Evolutionary conservation across 768 basidiomycete genomes (phyloP), one percentile per base, ranked within the genome.

Genomic region (Calvatia gigantea): DNA sequence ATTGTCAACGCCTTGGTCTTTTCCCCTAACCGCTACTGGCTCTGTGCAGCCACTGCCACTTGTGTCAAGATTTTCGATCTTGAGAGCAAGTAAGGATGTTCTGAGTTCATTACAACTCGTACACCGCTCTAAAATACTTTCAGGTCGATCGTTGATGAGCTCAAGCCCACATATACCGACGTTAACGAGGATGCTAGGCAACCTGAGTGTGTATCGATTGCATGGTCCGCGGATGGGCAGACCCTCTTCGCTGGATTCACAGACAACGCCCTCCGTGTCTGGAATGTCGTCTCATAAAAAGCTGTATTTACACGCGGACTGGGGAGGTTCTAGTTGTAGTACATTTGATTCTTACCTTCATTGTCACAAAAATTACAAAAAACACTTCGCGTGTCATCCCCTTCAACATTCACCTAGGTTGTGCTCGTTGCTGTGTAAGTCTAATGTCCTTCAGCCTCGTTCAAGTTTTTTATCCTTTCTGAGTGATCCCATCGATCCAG

Each of bases 21-120:
- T 84, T 95, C 93, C 14, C 97, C 97, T 58, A 99, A 99, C 84
- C 89, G 96, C 57, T 99, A 99, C 89, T 99, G 97, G 97, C 80
- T 99, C 61, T 99, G 97, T 71, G 97, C 97, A 65, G 97, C 97
- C 61, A 98, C 97, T 61, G 84, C 92, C 60, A 92, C 87, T 71
- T 94, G 91, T 71, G 91, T 98, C 76, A 98, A 98, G 80, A 98
- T 99, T 75, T 99, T 98, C 69, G 97, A 99, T 74, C 82, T 99
- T 45, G 96, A 99, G 86, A 92, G 89, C 88, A 98, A 98, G 94
- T 93, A 64, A 69, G 92, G 86, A 21, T 15, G 3, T n/a, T n/a
- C n/a, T n/a, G n/a, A n/a, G n/a, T 45, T 15, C 17, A 8, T 14
- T 32, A 17, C 1, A 19, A 0, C n/a, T 53, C 25, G 11, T 11